Conservation (phyloP, 129 eudicot genomes). For the Silybum marianum region DNA sequence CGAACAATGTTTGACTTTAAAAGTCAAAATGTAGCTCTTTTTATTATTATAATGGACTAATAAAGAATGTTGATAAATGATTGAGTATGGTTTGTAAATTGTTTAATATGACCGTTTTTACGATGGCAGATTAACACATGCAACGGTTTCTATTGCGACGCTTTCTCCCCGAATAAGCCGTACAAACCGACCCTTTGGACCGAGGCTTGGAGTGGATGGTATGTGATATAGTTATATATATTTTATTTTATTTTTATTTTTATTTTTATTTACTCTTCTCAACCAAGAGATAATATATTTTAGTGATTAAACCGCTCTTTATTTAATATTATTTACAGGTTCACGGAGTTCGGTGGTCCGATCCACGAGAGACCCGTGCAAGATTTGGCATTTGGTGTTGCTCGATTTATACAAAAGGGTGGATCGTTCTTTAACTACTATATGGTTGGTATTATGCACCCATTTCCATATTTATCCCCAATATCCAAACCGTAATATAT, state of each 20-base stretch:
- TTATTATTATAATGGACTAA: too few relatives aligned
- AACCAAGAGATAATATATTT: neutral
- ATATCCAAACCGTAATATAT: neutral
- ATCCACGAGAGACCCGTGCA: conserved; percentile 41
- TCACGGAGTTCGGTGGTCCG: conserved; percentile 44
- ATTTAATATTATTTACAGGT: neutral
- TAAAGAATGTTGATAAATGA: neutral
- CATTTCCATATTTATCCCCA: neutral
- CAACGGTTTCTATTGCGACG: conserved; percentile 51
- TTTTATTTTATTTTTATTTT: too few relatives aligned
- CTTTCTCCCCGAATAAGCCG: conserved; percentile 41
- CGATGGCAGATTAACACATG: conserved; percentile 47
- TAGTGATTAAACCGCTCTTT: neutral
- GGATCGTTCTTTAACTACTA: conserved; percentile 46
- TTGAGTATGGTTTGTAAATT: neutral
- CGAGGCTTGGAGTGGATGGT: conserved; percentile 54
- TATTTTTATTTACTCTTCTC: too few relatives aligned
- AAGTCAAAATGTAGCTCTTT: neutral
- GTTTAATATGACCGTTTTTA: neutral
- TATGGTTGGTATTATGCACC: conserved; percentile 33
- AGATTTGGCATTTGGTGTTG: conserved; percentile 50
- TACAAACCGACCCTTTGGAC: conserved; percentile 53
- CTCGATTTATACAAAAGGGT: conserved; percentile 48
- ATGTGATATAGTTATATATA: neutral
- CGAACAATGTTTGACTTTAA: neutral